These are phyloP conservation scores for Fusarium tupiense DNA, from an alignment of 2,329 filamentous ascomycete species.

Conservation along the genomic window DNA sequence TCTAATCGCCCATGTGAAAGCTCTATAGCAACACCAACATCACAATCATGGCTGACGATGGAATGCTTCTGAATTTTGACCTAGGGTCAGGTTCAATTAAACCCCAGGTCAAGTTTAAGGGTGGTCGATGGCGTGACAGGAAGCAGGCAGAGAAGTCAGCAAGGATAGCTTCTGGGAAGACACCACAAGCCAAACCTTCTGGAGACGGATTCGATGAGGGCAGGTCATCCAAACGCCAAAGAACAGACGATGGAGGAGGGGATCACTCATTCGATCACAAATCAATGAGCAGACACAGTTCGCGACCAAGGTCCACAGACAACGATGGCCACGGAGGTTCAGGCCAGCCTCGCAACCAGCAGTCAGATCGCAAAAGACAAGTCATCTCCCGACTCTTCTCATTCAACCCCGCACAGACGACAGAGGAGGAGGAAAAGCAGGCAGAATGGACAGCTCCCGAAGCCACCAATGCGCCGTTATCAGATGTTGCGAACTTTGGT, in stretches of 20 bases:
- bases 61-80: slow-evolving; percentile 93
- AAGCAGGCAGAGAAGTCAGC: slow-evolving; percentile 68
- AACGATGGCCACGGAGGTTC: slow-evolving; percentile 26
- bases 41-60: slow-evolving; percentile 85
- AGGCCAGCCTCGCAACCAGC: slow-evolving; percentile 35
- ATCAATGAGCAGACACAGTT: slow-evolving; percentile 6
- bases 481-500: slow-evolving; percentile 86
- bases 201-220: slow-evolving; percentile 43
- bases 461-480: slow-evolving; percentile 90
- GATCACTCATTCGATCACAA: slow-evolving; percentile 30
- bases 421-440: slow-evolving; percentile 62
- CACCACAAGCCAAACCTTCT: slow-evolving; percentile 30
- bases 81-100: slow-evolving; percentile 74
- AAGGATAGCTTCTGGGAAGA: slow-evolving; percentile 38
- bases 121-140: slow-evolving; percentile 93
- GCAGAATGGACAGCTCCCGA: slow-evolving; percentile 67
- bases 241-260: slow-evolving; percentile 40
- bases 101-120: slow-evolving; percentile 75
- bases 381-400: slow-evolving; percentile 93
- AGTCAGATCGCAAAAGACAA: slow-evolving; percentile 54
- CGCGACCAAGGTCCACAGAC: slow-evolving; percentile 24
- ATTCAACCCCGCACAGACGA: slow-evolving; percentile 81
- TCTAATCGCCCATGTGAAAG: slow-evolving; percentile 36
- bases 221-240: slow-evolving; percentile 58
- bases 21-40: slow-evolving; percentile 26